Percentiles rank a stretch among this genome's conserved stretches.
Conservation (phyloP, 345 rosid species). For the Eucalyptus grandis region DNA sequence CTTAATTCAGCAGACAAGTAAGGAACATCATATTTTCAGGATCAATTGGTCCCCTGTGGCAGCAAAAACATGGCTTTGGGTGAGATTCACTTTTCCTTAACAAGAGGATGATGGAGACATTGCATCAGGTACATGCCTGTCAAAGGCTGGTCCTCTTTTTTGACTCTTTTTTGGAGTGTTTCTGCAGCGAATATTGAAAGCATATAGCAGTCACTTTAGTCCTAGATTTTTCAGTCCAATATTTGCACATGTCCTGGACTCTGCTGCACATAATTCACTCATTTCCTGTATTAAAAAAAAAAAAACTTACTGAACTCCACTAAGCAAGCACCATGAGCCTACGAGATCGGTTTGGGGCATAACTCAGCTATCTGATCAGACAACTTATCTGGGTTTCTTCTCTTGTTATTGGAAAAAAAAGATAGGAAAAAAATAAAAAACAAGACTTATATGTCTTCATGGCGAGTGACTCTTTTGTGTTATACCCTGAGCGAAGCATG, state of each 20-base stretch:
- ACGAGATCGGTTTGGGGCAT: neutral
- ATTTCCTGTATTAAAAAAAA: neutral
- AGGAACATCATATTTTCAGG: neutral
- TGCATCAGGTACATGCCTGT: neutral
- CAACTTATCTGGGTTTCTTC: neutral
- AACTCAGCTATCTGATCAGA: neutral
- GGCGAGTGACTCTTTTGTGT: neutral
- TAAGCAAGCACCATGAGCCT: neutral
- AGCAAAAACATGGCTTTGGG: neutral
- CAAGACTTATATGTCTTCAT: neutral
- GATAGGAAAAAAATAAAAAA: neutral
- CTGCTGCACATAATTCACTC: neutral
- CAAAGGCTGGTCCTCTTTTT: neutral
- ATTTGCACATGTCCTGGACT: neutral
- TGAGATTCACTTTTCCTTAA: neutral
- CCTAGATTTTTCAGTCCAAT: neutral
- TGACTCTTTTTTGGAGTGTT: neutral
- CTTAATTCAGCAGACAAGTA: neutral
- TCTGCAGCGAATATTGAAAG: neutral
- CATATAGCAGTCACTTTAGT: neutral
- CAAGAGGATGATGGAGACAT: neutral
- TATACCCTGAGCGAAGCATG: neutral
- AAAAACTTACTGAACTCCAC: neutral
- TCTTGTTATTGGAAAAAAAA: neutral
- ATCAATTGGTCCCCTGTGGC: neutral